A percentile compares a stretch with the other conserved stretches of the same genome.
Evolutionary conservation across 2,329 filamentous ascomycete genomes (phyloP).

Genomic region (Aspergillus novofumigatus): DNA sequence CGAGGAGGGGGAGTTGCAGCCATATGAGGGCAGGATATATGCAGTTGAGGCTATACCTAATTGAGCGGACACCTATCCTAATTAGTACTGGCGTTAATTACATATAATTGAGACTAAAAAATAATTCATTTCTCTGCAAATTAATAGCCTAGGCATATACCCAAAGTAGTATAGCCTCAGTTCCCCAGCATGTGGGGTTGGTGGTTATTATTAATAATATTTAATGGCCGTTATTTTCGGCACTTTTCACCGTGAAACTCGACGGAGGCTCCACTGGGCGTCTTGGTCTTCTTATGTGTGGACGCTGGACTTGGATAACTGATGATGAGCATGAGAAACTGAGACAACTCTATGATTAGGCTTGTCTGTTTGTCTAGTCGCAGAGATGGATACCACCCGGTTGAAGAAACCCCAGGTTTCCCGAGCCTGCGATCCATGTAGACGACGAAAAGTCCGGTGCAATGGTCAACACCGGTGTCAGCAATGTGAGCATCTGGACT

Average conservation of each 20-base stretch:
- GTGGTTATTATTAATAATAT: not conserved
- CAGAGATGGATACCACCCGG: not conserved
- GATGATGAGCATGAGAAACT: not conserved
- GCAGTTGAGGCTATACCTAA: slow-evolving; percentile 7
- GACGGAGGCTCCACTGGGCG: not conserved
- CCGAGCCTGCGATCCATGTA: slow-evolving; percentile 46
- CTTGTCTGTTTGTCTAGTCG: not conserved
- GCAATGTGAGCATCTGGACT: slow-evolving; percentile 41
- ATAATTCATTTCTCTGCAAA: not conserved
- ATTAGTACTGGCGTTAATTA: not conserved
- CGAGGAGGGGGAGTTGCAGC: slow-evolving; percentile 17
- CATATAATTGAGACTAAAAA: too few relatives aligned
- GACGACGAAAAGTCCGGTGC: slow-evolving; percentile 45
- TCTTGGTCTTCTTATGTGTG: too few relatives aligned
- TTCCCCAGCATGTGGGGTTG: not conserved
- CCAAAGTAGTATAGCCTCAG: not conserved
- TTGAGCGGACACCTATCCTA: not conserved
- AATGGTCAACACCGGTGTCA: slow-evolving; percentile 44
- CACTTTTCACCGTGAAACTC: not conserved
- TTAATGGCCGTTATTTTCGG: not conserved
- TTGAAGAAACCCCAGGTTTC: slow-evolving; percentile 7
- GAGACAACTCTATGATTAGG: not conserved
- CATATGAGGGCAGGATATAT: slow-evolving; percentile 35
- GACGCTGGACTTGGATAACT: too few relatives aligned
- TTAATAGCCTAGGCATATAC: not conserved